Conservation (phyloP, 2,329 filamentous ascomycete species). For the Laburnicola sp. region DNA sequence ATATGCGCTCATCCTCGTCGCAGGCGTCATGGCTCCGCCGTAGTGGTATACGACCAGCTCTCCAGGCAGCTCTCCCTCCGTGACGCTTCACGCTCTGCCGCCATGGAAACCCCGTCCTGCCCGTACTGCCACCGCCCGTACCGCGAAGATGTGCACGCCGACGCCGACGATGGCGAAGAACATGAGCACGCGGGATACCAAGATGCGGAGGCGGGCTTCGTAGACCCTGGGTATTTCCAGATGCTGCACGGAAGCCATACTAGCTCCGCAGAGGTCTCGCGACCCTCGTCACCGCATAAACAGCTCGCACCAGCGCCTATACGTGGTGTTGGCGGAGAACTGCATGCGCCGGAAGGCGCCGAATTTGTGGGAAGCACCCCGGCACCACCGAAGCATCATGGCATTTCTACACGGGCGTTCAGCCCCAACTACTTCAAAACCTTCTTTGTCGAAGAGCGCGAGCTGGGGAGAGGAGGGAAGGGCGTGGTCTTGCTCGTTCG, state of each 20-base stretch:
- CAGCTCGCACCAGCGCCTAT: slow-evolving; percentile 44
- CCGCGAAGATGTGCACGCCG: slow-evolving; percentile 48
- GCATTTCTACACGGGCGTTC: slow-evolving; percentile 85
- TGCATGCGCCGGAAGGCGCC: slow-evolving; percentile 53
- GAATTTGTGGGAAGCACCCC: slow-evolving; percentile 54
- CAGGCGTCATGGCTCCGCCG: slow-evolving; percentile 88
- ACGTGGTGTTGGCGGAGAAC: slow-evolving; percentile 25
- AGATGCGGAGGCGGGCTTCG: slow-evolving; percentile 65
- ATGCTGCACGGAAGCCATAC: slow-evolving; percentile 72
- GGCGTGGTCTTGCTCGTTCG: slow-evolving; percentile 93
- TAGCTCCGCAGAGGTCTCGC: slow-evolving; percentile 52
- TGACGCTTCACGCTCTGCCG: slow-evolving; percentile 56
- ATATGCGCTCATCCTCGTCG: slow-evolving; percentile 18
- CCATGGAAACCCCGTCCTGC: slow-evolving; percentile 69
- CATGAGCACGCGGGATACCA: slow-evolving; percentile 37
- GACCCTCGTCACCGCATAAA: slow-evolving; percentile 56
- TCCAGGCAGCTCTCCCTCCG: slow-evolving; percentile 85
- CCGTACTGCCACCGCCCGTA: slow-evolving; percentile 86
- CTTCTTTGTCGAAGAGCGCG: slow-evolving; percentile 87
- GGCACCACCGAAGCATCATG: slow-evolving; percentile 53
- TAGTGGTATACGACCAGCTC: slow-evolving; percentile 85
- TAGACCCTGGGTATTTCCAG: slow-evolving; percentile 91
- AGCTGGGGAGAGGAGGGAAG: slow-evolving; percentile 87
- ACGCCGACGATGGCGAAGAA: slow-evolving; percentile 36
- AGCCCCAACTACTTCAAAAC: slow-evolving; percentile 89